Conservation (phyloP, 768 basidiomycete species). For the Sarcodon sp. region DNA sequence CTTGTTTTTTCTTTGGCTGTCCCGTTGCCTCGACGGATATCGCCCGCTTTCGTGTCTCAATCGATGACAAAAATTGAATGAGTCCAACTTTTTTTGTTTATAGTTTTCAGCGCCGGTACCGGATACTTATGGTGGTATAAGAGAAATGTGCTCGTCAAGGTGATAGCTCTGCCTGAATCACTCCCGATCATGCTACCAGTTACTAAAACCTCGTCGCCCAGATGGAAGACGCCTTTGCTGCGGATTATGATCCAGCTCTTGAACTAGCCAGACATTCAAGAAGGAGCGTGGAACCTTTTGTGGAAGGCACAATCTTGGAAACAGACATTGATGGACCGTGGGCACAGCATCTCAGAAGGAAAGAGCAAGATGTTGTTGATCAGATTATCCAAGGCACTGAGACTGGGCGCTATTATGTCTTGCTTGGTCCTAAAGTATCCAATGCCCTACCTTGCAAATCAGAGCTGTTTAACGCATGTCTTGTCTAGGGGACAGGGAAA, state of each 20-base stretch:
- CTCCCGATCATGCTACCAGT: neutral
- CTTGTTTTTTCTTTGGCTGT: too few species aligned
- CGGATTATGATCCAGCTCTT: slow-evolving; percentile 77
- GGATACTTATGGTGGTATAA: slow-evolving; percentile 76
- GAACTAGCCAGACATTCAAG: slow-evolving; percentile 43
- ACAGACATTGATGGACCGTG: slow-evolving; percentile 27
- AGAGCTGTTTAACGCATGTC: slow-evolving; percentile 4
- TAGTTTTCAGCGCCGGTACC: slow-evolving; percentile 61
- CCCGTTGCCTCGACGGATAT: too few species aligned
- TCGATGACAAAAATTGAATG: too few species aligned
- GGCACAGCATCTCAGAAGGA: slow-evolving; percentile 53
- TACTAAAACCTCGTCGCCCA: slow-evolving; percentile 16
- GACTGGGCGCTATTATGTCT: slow-evolving; percentile 59
- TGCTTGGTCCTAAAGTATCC: slow-evolving; percentile 65
- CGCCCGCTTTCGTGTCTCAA: too few species aligned
- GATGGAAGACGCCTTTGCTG: slow-evolving; percentile 69
- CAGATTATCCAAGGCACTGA: slow-evolving; percentile 66
- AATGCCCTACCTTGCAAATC: slow-evolving; percentile 3
- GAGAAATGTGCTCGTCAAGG: slow-evolving; percentile 69
- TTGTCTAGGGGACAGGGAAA: slow-evolving; percentile 59
- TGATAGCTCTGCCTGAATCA: slow-evolving; percentile 11
- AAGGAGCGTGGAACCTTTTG: slow-evolving; percentile 16
- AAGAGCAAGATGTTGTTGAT: slow-evolving; percentile 69
- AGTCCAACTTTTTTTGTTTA: neutral
- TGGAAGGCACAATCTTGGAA: slow-evolving; percentile 11